Base-by-base conservation (phyloP, 2,329 filamentous ascomycete species). In the Aspergillus aculeatinus region DNA sequence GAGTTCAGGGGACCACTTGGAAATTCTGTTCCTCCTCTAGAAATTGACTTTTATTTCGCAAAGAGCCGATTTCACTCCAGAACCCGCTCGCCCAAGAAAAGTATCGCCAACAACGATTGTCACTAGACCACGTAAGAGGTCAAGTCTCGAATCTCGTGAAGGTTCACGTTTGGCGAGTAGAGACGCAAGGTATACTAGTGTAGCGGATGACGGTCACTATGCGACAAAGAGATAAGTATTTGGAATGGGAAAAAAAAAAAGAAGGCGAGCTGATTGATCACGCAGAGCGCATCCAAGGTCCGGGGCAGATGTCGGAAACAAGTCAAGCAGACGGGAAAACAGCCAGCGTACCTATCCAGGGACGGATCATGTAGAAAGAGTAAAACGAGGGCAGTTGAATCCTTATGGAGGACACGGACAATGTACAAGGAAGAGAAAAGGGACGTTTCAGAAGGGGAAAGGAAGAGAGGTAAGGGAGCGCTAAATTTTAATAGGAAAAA, bases 401-500 rank as follows among this genome's bases (percentile, higher is more conserved):
- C 14, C 23, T 48, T 10, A 33, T 33, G n/a, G 42, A 23, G 44
- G 25, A 19, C 16, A 47, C 39, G 27, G 53, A 55, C 19, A 35
- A 50, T 50, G 27, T 50, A 50, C n/a, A 55, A 39, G 27, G 39
- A 48, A 48, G 42, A 31, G 42, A 16, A 48, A 5, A 35, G 35
- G 48, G 31, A 12, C 33, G 27, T 27, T 29, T 42, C 23, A 53
- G 35, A 21, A 23, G n/a, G 27, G n/a, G 27, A 11, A 44, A 6
- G 16, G n/a, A 47, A 59, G 35, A 52, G 47, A n/a, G 23, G 35
- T 25, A 53, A 58, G 55, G 55, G 59, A 61, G 44, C 21, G 48
- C 47, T 47, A 54, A 42, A 39, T 50, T 25, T 51, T 19, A 31
- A 14, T 55, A 55, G 50, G 35, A 50, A 59, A 55, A 44, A 58